Conservation (phyloP, 306 rosid genomes). For the Prosopis cineraria region DNA sequence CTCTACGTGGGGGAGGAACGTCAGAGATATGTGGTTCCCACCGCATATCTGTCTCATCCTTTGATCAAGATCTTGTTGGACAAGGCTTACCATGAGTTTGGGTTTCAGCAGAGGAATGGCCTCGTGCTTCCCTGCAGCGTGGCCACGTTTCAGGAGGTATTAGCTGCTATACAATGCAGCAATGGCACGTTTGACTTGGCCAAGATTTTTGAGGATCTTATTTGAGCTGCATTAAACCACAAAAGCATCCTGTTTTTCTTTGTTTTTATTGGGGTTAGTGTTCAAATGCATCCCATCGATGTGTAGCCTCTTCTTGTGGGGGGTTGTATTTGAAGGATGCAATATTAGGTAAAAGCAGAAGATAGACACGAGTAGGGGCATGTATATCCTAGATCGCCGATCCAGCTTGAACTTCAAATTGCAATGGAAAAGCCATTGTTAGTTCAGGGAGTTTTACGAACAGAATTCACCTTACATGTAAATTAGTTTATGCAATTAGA, state of each 20-base stretch:
- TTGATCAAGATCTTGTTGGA: constrained; percentile 85
- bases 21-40: constrained; percentile 66
- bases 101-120: constrained; percentile 68
- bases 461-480: constrained; percentile 3
- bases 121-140: constrained; percentile 81
- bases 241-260: background rate
- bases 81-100: constrained; percentile 73
- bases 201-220: constrained; percentile 62
- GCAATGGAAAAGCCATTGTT: constrained; percentile 1
- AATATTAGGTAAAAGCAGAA: constrained; percentile 21
- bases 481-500: background rate
- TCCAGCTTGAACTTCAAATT: background rate
- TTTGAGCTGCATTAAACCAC: constrained; percentile 23
- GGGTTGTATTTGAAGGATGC: background rate
- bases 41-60: constrained; percentile 70
- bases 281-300: background rate
- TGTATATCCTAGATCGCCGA: background rate
- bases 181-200: constrained; percentile 69
- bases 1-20: constrained; percentile 80
- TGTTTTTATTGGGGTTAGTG: background rate
- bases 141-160: constrained; percentile 64
- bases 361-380: background rate
- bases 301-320: background rate
- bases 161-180: constrained; percentile 64
- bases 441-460: background rate